A percentile compares a stretch with the other conserved stretches of the same genome.
These are phyloP conservation scores for Candida railenensis DNA, from an alignment of 805 yeast genomes.

Conservation along the genomic window DNA sequence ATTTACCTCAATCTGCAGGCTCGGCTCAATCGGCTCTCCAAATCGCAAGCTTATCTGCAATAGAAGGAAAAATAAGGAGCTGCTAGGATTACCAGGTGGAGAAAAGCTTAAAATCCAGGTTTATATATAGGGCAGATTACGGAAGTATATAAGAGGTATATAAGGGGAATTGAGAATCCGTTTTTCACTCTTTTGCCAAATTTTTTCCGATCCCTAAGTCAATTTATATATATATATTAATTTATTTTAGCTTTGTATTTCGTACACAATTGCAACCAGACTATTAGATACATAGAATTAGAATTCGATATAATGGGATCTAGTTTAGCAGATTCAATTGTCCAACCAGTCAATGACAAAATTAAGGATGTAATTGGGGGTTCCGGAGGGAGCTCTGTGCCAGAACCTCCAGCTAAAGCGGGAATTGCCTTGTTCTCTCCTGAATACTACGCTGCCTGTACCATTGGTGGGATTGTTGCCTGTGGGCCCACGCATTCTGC, in stretches of 20 bases:
- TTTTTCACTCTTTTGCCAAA: too few relatives aligned
- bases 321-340: constrained; percentile 26
- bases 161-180: too few relatives aligned
- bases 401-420: constrained; percentile 8
- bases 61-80: background rate
- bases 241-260: background rate
- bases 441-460: constrained; percentile 71
- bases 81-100: background rate
- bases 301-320: constrained; percentile 12
- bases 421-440: constrained; percentile 54
- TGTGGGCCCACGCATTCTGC: constrained; percentile 97
- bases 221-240: too few relatives aligned
- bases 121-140: background rate
- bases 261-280: too few relatives aligned
- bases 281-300: too few relatives aligned
- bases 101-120: background rate
- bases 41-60: background rate
- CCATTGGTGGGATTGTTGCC: constrained; percentile 77
- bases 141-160: background rate
- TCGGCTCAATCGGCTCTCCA: constrained; percentile 1
- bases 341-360: constrained; percentile 30
- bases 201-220: too few relatives aligned
- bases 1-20: background rate
- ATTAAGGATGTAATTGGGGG: constrained; percentile 17
- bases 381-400: constrained; percentile 4